Percentiles rank a stretch among this genome's conserved stretches.
phyloP scores from a whole-genome alignment of 2,329 filamentous ascomycete species.

The Zymoseptoria brevis region DNA sequence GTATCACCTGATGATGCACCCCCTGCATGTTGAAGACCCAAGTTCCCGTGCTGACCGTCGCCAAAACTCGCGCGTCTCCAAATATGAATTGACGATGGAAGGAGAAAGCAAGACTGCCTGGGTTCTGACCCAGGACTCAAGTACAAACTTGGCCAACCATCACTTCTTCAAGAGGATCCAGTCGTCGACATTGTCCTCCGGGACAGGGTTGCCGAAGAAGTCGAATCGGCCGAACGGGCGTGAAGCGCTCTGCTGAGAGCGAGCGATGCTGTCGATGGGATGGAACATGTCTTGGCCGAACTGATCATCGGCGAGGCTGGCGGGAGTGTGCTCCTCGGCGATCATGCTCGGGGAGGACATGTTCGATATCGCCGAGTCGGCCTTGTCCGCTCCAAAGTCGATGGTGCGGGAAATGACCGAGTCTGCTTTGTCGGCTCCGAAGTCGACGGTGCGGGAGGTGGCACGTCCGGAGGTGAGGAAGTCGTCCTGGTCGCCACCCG shows the following conservation, averaged over 20 bases:
- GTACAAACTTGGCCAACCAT: background rate
- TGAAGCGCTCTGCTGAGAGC: conserved; percentile 3
- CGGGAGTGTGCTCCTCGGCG: background rate
- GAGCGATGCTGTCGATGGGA: background rate
- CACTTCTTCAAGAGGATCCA: background rate
- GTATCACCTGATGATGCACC: background rate
- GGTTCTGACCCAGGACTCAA: too few species aligned
- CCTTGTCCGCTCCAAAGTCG: background rate
- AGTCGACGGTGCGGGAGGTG: background rate
- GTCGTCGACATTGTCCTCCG: conserved; percentile 3
- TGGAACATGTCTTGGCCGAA: background rate
- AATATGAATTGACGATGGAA: background rate
- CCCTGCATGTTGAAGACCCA: background rate
- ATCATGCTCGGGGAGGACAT: background rate
- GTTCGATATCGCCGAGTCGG: background rate
- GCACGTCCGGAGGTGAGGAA: background rate
- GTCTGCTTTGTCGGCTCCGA: background rate
- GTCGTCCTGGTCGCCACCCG: background rate
- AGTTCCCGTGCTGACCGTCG: background rate
- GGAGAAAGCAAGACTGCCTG: background rate
- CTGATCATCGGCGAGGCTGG: conserved; percentile 2
- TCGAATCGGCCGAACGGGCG: background rate
- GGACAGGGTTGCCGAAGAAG: background rate
- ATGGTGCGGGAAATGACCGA: background rate
- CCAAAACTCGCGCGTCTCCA: background rate